These are phyloP conservation scores for Cucurbita moschata DNA, from an alignment of 306 rosid genomes.

Conservation along the genomic window DNA sequence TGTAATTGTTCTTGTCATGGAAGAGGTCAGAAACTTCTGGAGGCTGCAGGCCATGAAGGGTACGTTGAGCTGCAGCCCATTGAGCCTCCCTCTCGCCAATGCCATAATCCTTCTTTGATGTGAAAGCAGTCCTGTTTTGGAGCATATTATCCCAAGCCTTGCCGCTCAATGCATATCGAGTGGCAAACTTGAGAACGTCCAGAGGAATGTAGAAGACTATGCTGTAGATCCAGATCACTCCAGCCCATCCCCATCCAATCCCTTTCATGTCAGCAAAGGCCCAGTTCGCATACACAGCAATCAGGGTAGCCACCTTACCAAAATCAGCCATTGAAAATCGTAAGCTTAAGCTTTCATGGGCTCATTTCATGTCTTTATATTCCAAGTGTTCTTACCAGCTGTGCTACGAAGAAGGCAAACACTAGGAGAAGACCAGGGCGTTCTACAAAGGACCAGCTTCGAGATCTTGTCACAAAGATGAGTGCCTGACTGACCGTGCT, in stretches of 20 bases:
- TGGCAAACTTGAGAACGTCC: constrained; percentile 51
- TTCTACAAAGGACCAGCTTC: constrained; percentile 72
- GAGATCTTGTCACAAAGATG: constrained; percentile 79
- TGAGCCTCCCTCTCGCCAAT: constrained; percentile 79
- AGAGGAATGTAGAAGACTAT: constrained; percentile 52
- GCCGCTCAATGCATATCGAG: constrained; percentile 61
- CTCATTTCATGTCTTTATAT: no score
- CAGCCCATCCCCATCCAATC: constrained; percentile 96
- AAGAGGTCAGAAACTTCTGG: constrained; percentile 30
- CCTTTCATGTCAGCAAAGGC: constrained; percentile 52
- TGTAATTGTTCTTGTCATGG: constrained; percentile 31
- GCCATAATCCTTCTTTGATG: constrained; percentile 71
- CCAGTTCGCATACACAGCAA: constrained; percentile 82
- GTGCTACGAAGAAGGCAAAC: constrained; percentile 52
- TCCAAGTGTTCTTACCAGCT: constrained; percentile 26
- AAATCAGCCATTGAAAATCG: no score
- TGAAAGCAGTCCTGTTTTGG: constrained; percentile 64
- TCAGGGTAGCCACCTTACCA: constrained; percentile 41
- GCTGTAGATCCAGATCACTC: constrained; percentile 72
- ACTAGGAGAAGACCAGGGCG: constrained; percentile 63
- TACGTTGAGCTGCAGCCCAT: constrained; percentile 85
- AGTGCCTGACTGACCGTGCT: constrained; percentile 83
- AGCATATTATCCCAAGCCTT: constrained; percentile 71
- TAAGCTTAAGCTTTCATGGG: no score
- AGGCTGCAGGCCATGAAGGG: constrained; percentile 70